Evolutionary conservation across 495 filamentous ascomycete genomes (phyloP).

Genomic region (Tuber indicum): DNA sequence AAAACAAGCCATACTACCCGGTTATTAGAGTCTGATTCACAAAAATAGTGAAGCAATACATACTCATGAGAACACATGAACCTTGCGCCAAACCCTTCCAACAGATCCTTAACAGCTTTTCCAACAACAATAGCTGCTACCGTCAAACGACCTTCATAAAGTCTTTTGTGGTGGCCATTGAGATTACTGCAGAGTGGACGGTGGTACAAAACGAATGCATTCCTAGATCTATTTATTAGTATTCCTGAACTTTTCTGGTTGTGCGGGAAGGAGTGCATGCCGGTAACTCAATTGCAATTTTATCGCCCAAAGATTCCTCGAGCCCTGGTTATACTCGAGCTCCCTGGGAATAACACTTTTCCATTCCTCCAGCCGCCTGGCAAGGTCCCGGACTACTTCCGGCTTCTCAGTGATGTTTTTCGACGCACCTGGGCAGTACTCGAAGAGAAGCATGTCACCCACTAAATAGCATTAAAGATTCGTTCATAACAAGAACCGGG

Average conservation of each 20-base stretch:
- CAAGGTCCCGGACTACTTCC: constrained; percentile 9
- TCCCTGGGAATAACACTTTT: neutral
- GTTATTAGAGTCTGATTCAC: neutral
- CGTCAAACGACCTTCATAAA: constrained; percentile 9
- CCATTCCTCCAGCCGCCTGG: neutral
- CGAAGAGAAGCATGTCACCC: constrained; percentile 7
- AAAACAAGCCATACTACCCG: constrained; percentile 13
- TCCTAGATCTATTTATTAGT: neutral
- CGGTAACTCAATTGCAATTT: neutral
- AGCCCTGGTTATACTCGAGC: neutral
- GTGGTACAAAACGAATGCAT: neutral
- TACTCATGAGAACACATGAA: constrained; percentile 17
- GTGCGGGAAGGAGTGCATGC: neutral
- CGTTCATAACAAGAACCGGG: neutral
- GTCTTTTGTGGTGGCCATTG: neutral
- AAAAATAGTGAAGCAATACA: neutral
- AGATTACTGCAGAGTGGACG: neutral
- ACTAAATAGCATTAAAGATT: constrained; percentile 13
- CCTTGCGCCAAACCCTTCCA: constrained; percentile 15
- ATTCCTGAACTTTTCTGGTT: neutral
- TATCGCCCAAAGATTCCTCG: constrained; percentile 1
- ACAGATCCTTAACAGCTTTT: constrained; percentile 9
- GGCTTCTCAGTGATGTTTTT: constrained; percentile 9
- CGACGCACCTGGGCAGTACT: constrained; percentile 14
- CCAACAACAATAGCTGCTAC: constrained; percentile 12